These are phyloP conservation scores for Russula lepida DNA, from an alignment of 768 basidiomycete species.

Conservation along the genomic window DNA sequence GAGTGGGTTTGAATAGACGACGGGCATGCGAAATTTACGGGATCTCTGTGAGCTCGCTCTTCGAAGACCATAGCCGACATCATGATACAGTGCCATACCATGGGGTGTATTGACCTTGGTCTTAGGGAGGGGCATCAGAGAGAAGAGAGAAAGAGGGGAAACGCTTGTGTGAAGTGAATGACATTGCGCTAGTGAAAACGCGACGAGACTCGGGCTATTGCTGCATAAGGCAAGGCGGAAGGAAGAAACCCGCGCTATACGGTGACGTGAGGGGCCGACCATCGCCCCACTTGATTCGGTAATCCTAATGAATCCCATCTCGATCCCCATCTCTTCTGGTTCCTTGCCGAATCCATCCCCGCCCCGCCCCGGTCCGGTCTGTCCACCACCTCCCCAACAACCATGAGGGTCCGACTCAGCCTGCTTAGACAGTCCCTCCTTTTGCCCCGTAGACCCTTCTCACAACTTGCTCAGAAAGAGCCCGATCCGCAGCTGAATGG, in stretches of 20 bases:
- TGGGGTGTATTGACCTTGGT: neutral
- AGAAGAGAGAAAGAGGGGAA: neutral
- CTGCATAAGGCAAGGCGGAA: constrained; percentile 2
- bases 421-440: constrained; percentile 5
- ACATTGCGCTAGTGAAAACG: neutral
- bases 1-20: constrained; percentile 1
- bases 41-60: neutral
- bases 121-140: neutral
- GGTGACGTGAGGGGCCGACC: neutral
- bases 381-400: neutral
- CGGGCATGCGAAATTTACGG: constrained; percentile 6
- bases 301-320: neutral
- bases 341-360: neutral
- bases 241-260: neutral
- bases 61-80: constrained; percentile 1
- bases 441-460: constrained; percentile 15
- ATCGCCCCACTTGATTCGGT: neutral
- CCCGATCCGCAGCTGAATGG: constrained; percentile 61
- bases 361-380: neutral
- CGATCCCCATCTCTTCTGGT: neutral
- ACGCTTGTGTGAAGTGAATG: neutral
- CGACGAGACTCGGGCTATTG: neutral
- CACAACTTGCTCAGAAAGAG: constrained; percentile 28
- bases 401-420: constrained; percentile 8
- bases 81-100: neutral